Conservation (phyloP, 805 yeast species). For the Lachancea waltii region DNA sequence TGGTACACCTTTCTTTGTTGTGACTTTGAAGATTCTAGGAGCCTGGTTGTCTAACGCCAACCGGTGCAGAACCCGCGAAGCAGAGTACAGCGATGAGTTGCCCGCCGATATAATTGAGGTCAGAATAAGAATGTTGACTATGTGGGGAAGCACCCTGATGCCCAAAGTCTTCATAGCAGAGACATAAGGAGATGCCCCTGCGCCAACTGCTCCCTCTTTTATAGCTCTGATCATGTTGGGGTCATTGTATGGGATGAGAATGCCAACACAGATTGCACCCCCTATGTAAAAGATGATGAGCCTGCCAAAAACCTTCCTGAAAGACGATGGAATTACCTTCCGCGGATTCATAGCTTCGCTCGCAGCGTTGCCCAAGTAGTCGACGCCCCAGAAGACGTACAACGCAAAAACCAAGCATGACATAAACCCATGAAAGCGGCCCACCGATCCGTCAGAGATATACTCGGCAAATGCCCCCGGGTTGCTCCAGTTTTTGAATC, state of each 20-base stretch:
- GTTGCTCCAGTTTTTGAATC: conserved; percentile 48
- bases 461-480: conserved; percentile 44
- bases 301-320: conserved; percentile 52
- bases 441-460: conserved; percentile 1
- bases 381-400: conserved; percentile 46
- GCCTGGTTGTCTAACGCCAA: conserved; percentile 52
- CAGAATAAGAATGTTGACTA: conserved; percentile 50
- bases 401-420: conserved; percentile 45
- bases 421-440: conserved; percentile 46
- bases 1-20: conserved; percentile 17
- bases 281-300: conserved; percentile 50
- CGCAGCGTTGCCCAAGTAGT: conserved; percentile 41
- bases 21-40: conserved; percentile 46
- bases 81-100: conserved; percentile 45
- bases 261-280: conserved; percentile 51
- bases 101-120: conserved; percentile 45
- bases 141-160: conserved; percentile 42
- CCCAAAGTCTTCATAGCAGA: conserved; percentile 47
- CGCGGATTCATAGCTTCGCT: conserved; percentile 56
- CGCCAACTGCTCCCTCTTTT: conserved; percentile 19
- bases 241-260: conserved; percentile 54
- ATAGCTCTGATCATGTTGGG: conserved; percentile 30
- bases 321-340: conserved; percentile 52
- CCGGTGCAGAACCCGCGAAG: conserved; percentile 42
- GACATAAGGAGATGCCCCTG: conserved; percentile 40